Evolutionary conservation across 306 rosid species (phyloP).

Genomic region (Castanea sativa): DNA sequence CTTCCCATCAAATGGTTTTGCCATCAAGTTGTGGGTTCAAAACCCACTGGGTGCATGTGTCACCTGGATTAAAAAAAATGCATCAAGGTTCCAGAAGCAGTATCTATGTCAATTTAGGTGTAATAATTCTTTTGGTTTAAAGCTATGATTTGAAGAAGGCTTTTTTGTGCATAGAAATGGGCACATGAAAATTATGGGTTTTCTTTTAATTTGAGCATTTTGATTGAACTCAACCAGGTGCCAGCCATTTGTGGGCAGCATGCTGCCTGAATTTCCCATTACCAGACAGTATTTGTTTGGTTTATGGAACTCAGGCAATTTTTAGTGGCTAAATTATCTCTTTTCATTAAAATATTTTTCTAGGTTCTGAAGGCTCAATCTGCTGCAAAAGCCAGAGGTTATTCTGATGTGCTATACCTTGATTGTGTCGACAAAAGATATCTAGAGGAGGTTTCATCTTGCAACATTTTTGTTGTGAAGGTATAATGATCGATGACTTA

Average conservation of each 20-base stretch:
- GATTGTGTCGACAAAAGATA: constrained; percentile 88
- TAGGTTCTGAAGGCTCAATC: constrained; percentile 96
- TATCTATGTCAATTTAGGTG: neutral
- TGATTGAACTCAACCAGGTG: neutral
- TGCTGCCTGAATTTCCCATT: neutral
- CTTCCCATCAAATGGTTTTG: no score
- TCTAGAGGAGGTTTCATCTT: constrained; percentile 97
- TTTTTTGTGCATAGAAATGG: neutral
- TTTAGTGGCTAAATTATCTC: neutral
- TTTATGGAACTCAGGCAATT: neutral
- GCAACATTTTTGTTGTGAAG: constrained; percentile 97
- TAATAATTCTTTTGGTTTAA: neutral
- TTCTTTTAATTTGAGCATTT: neutral
- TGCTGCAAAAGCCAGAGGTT: constrained; percentile 89
- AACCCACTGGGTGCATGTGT: neutral
- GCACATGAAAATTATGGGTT: neutral
- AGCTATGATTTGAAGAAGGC: neutral
- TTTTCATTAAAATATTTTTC: constrained; percentile 4
- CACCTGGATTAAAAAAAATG: neutral
- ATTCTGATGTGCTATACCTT: constrained; percentile 89
- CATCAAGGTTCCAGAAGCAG: neutral
- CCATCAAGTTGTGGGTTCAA: neutral
- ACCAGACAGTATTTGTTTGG: neutral
- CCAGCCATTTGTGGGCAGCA: neutral
- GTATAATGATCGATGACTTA: constrained; percentile 33